phyloP scores from a whole-genome alignment of 495 filamentous ascomycete species.

The Evernia prunastri region DNA sequence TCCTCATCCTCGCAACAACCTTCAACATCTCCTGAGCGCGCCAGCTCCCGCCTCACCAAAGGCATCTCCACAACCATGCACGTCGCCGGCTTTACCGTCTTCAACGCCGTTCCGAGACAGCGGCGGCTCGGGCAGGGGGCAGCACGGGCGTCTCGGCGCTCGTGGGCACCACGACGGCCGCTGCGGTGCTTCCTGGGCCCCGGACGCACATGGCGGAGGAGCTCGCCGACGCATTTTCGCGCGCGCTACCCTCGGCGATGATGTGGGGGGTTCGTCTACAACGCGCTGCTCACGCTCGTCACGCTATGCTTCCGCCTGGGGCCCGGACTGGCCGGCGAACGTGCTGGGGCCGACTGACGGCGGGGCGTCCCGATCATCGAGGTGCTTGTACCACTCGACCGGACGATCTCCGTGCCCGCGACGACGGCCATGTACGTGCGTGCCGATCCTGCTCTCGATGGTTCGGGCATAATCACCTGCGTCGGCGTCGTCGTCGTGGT shows the following conservation, averaged over 20 bases:
- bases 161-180: neutral
- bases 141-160: neutral
- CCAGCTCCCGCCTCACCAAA: neutral
- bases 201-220: neutral
- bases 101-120: neutral
- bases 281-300: slow-evolving; percentile 46
- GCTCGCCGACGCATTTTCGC: neutral
- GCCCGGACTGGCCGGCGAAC: slow-evolving; percentile 34
- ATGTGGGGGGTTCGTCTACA: slow-evolving; percentile 42
- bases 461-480: neutral
- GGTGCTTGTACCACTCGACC: neutral
- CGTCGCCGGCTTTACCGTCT: neutral
- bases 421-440: neutral
- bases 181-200: neutral
- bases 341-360: slow-evolving; percentile 23
- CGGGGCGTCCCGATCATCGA: slow-evolving; percentile 4
- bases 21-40: neutral
- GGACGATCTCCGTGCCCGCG: neutral
- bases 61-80: neutral
- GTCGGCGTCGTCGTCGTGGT: neutral
- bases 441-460: neutral
- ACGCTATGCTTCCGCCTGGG: slow-evolving; percentile 46
- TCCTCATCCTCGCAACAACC: neutral
- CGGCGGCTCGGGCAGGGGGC: neutral
- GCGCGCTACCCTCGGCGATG: neutral